Evolutionary conservation across 2,329 filamentous ascomycete species (phyloP), one percentile per base, ranked within the genome.

Genomic region (Alternaria arbusti): DNA sequence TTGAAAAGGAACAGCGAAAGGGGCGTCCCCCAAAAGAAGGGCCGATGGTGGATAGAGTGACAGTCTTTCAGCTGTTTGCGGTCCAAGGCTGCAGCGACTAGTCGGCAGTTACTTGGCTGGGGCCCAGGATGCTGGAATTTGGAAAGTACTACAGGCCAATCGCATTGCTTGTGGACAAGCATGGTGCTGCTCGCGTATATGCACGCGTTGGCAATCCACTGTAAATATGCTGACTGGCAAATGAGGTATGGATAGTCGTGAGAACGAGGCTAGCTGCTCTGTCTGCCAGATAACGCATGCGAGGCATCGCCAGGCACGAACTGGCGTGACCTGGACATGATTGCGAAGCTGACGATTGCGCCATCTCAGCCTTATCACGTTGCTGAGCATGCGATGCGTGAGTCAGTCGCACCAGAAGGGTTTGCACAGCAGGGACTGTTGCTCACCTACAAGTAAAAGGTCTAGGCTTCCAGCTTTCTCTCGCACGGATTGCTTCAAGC

Each of bases 401-500:
- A 50, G 30, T 50, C 20, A n/a, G 20, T 50, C 28, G 22, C 28
- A 17, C 8, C 20, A 17, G 40, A 50, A 44, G 57, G 8, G 10
- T 28, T 25, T 36, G 15, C 40, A 22, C 15, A 46, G 40, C 36
- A 40, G 36, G 4, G 36, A 40, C 36, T 17, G 36, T 17, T 17
- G 36, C 36, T 40, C 36, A 40, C 3, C 1, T 17, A 40, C 36
- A n/a, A 25, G n/a, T 9, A 36, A 45, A 11, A 44, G 28, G 45
- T 9, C 22, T 30, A 26, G 36, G 49, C 43, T 32, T 25, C 26
- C 23, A 20, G 26, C 57, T 54, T 50, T 40, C 32, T 58, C 32
- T 55, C 47, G 45, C 20, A 54, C 30, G 47, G 32, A 54, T 56
- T 60, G 45, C 54, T 58, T 49, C 32, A 26, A 51, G 40, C 46